phyloP scores from a whole-genome alignment of 2,329 filamentous ascomycete genomes.

The Monilinia vaccinii-corymbosi region DNA sequence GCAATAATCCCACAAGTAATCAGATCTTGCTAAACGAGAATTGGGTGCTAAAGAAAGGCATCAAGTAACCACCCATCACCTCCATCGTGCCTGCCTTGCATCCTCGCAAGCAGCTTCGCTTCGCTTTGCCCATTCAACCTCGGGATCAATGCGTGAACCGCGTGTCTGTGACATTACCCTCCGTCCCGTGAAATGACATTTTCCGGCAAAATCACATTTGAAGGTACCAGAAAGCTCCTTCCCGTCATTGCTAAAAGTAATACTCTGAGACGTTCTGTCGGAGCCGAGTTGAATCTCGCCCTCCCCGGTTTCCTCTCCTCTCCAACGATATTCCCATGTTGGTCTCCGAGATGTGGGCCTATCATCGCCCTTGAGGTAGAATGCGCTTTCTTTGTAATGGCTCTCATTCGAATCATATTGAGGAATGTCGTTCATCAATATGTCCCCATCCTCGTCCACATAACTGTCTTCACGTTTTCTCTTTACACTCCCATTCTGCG shows the following conservation, averaged over 20 bases:
- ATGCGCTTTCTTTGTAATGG: slow-evolving; percentile 8
- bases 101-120: slow-evolving; percentile 13
- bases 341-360: slow-evolving; percentile 14
- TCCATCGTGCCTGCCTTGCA: slow-evolving; percentile 8
- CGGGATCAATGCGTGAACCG: slow-evolving; percentile 10
- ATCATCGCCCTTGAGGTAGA: slow-evolving; percentile 12
- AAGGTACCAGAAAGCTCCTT: slow-evolving; percentile 14
- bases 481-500: not conserved
- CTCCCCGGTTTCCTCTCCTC: slow-evolving; percentile 18
- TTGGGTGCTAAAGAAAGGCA: not conserved
- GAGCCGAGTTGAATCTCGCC: slow-evolving; percentile 15
- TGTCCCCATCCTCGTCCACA: slow-evolving; percentile 12
- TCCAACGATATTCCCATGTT: slow-evolving; percentile 18
- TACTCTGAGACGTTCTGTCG: slow-evolving; percentile 5
- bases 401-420: not conserved
- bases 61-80: slow-evolving; percentile 1
- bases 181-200: slow-evolving; percentile 15
- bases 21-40: not conserved
- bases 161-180: not conserved
- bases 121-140: slow-evolving; percentile 12
- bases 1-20: not conserved
- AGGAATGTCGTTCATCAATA: slow-evolving; percentile 2
- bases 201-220: slow-evolving; percentile 1
- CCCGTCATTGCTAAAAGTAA: slow-evolving; percentile 15
- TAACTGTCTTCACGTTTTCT: slow-evolving; percentile 12